Evolutionary conservation across 768 basidiomycete species (phyloP).

Genomic region (Sporobolomyces pararoseus): DNA sequence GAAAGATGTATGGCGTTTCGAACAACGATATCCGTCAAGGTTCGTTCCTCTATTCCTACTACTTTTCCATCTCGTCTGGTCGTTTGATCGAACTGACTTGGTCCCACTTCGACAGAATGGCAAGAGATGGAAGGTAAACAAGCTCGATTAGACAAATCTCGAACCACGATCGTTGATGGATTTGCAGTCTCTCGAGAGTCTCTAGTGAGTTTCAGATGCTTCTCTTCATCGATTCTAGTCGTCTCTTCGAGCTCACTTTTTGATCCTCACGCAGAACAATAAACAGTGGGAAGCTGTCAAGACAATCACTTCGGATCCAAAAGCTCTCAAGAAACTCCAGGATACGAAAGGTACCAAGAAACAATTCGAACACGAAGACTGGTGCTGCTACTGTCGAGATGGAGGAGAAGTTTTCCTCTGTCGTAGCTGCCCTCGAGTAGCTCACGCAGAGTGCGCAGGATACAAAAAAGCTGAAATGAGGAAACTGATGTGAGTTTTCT

Average conservation of each 20-base stretch:
- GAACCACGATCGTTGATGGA: slow-evolving; percentile 25
- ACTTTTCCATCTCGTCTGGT: background rate
- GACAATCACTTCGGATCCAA: slow-evolving; percentile 29
- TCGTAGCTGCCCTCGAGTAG: slow-evolving; percentile 58
- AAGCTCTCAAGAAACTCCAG: slow-evolving; percentile 6
- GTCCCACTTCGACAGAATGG: slow-evolving; percentile 13
- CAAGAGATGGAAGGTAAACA: slow-evolving; percentile 1
- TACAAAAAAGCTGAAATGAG: slow-evolving; percentile 48
- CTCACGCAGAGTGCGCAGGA: slow-evolving; percentile 58
- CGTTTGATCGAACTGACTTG: background rate
- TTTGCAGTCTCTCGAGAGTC: slow-evolving; percentile 23
- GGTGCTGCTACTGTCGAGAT: slow-evolving; percentile 61
- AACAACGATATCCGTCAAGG: slow-evolving; percentile 44
- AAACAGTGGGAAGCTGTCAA: slow-evolving; percentile 33
- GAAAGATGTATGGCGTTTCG: slow-evolving; percentile 48
- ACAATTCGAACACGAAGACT: slow-evolving; percentile 59
- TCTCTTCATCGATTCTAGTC: too few species aligned
- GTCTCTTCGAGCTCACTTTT: too few species aligned
- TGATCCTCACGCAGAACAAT: too few species aligned
- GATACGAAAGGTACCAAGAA: slow-evolving; percentile 48
- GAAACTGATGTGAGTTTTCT: slow-evolving; percentile 8
- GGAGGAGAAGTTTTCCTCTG: slow-evolving; percentile 59
- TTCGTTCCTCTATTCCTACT: background rate
- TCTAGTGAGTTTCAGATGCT: too few species aligned
- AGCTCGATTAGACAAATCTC: slow-evolving; percentile 8